Conservation (phyloP, 495 filamentous ascomycete genomes). For the Podospora sp. region DNA sequence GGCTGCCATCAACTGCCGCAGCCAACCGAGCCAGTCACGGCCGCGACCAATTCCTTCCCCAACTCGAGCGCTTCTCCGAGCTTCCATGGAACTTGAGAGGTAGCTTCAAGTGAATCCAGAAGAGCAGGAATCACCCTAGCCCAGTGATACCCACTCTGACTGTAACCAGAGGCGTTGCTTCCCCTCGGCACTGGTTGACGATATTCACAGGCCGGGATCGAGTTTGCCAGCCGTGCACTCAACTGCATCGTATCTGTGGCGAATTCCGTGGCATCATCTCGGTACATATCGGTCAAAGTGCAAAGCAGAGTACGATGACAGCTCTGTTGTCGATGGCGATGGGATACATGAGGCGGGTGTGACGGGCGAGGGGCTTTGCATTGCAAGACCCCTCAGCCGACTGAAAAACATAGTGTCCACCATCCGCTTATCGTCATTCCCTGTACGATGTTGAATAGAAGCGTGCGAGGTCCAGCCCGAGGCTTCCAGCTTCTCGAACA, state of each 20-base stretch:
- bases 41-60: no score
- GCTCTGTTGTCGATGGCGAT: not conserved
- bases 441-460: constrained; percentile 23
- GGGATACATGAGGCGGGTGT: not conserved
- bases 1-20: no score
- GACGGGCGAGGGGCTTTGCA: not conserved
- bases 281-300: not conserved
- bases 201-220: no score
- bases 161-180: no score
- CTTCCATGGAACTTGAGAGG: no score
- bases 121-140: no score
- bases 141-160: no score
- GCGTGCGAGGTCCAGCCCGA: constrained; percentile 24
- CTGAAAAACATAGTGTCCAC: constrained; percentile 28
- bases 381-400: constrained; percentile 1
- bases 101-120: no score
- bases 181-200: no score
- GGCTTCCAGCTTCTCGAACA: constrained; percentile 24
- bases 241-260: not conserved
- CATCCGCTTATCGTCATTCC: constrained; percentile 24
- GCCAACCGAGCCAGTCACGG: no score
- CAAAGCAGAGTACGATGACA: not conserved
- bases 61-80: no score
- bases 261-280: not conserved
- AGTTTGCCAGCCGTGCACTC: no score